These are phyloP conservation scores for Scenedesmus sp. DNA, from an alignment of 163 green algal species.

Conservation along the genomic window DNA sequence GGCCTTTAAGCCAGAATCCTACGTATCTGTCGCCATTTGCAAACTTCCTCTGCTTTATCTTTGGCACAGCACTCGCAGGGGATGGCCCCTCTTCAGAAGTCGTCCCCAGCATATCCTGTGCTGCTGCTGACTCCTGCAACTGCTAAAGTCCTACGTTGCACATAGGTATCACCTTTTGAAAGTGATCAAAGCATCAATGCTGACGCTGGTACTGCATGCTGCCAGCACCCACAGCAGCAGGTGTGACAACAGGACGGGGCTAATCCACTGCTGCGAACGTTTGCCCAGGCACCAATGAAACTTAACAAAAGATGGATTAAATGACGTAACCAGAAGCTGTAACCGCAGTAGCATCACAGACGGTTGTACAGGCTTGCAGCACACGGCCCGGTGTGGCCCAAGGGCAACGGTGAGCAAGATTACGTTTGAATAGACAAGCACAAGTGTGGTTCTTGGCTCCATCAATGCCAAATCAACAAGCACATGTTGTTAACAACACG, in stretches of 20 bases:
- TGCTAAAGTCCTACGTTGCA: neutral
- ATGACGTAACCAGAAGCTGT: neutral
- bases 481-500: no score
- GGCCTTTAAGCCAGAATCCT: conserved; percentile 51
- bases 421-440: neutral
- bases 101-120: neutral
- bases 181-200: neutral
- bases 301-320: neutral
- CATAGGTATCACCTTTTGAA: neutral
- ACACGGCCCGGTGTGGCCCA: neutral
- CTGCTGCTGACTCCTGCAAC: conserved; percentile 7
- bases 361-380: neutral
- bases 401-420: neutral
- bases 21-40: conserved; percentile 52
- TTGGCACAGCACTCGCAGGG: neutral
- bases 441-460: no score
- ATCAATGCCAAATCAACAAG: no score
- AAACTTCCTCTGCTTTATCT: conserved; percentile 40
- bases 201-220: neutral
- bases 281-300: neutral
- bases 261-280: neutral
- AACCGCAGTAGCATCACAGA: neutral
- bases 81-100: neutral
- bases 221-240: neutral
- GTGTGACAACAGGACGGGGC: neutral